A percentile compares a stretch with the other conserved stretches of the same genome.
Evolutionary conservation across 768 basidiomycete genomes (phyloP).

Genomic region (Pleurotus salmoneostramineus): DNA sequence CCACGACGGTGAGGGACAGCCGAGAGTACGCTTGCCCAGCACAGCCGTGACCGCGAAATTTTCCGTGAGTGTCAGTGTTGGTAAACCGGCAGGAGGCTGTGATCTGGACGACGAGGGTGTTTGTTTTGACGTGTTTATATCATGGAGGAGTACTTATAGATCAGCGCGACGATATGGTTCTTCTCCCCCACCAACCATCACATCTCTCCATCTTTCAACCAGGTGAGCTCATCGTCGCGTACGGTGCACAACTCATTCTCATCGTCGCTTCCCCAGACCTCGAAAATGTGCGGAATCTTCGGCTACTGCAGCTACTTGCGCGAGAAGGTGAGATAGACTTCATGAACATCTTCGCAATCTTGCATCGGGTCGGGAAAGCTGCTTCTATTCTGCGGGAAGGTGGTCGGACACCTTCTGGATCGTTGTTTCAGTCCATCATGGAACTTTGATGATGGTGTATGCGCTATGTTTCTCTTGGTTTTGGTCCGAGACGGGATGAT

Average conservation of each 20-base stretch:
- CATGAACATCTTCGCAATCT: slow-evolving; percentile 6
- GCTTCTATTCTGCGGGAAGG: background rate
- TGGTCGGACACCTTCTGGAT: background rate
- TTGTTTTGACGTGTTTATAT: slow-evolving; percentile 4
- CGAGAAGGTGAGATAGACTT: slow-evolving; percentile 69
- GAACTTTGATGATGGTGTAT: background rate
- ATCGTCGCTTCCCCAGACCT: background rate
- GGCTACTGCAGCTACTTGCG: slow-evolving; percentile 92
- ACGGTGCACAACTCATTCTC: background rate
- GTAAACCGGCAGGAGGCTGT: slow-evolving; percentile 3
- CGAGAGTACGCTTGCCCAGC: background rate
- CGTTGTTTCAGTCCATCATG: too few relatives aligned
- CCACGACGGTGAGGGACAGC: background rate
- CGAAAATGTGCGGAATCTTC: slow-evolving; percentile 91
- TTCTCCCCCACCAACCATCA: slow-evolving; percentile 2
- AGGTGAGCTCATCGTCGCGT: slow-evolving; percentile 2
- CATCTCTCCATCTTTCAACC: slow-evolving; percentile 4
- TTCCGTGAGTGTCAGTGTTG: background rate
- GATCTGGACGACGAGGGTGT: slow-evolving; percentile 1
- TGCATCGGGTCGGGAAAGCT: slow-evolving; percentile 1
- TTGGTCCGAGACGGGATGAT: background rate
- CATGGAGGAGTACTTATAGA: slow-evolving; percentile 2
- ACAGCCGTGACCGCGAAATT: too few relatives aligned
- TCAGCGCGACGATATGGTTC: slow-evolving; percentile 1
- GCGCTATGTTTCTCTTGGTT: background rate